Evolutionary conservation across 495 filamentous ascomycete genomes (phyloP), one percentile per base, ranked within the genome.

Genomic region (Lasiosphaeria hispida): DNA sequence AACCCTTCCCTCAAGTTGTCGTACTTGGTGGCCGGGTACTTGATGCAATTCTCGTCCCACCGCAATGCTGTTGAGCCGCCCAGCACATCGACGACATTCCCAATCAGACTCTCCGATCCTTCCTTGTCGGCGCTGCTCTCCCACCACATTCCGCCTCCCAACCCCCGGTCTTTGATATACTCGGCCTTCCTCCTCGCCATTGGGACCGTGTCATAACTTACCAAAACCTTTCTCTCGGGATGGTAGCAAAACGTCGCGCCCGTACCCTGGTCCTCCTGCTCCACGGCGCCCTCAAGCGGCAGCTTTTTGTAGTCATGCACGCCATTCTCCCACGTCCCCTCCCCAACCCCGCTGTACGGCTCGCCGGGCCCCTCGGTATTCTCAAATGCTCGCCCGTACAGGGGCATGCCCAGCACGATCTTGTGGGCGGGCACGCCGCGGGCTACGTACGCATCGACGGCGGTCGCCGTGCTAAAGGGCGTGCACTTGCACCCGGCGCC

Each of bases 131-230:
- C 86, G 70, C 86, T 92, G 63, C 85, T 88, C 75, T 97, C 93
- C 92, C 93, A 97, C 92, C 91, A 97, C 92, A 97, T 97, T 11
- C 79, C 89, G 15, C 93, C 92, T 1, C 90, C 92, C 4, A 96
- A 77, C 2, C 83, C 79, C 42, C 80, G 74, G 10, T 78, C 54
- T 63, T 74, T 78, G 61, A 96, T 82, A 69, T 84, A 96, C 36
- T 78, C 72, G 2, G 84, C 85, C 23, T 97, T 97, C 48, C 63
- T 37, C 59, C 76, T 74, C 10, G 86, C 87, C 68, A 91, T 83
- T 2, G 75, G 72, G 0, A 82, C 79, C 0, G 81, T 91, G 65
- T 97, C 93, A 68, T 95, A 97, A 54, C 80, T 87, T 17, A 97
- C 79, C 76, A 96, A 76, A 49, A 81, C 81, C 58, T 74, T 76